Evolutionary conservation across 1,139 yeast species (phyloP).

Genomic region (Nadsonia starkeyi-henricii): DNA sequence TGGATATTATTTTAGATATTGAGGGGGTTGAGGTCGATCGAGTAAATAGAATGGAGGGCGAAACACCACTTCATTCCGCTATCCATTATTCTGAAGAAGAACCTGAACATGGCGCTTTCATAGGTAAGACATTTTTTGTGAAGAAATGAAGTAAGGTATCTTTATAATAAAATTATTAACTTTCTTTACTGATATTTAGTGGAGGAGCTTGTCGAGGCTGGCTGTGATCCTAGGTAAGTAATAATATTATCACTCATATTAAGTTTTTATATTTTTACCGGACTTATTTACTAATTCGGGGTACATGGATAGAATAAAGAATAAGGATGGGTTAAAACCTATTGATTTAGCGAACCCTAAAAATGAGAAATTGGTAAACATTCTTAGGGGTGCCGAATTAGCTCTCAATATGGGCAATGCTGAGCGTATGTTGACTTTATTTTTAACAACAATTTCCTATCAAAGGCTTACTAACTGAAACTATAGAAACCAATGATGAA

Average conservation of each 20-base stretch:
- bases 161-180: too few relatives aligned
- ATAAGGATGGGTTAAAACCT: constrained; percentile 56
- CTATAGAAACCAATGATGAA: neutral
- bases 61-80: constrained; percentile 82
- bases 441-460: too few relatives aligned
- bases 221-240: neutral
- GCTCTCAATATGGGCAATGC: constrained; percentile 7
- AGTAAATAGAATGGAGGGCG: constrained; percentile 51
- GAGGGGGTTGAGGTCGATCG: constrained; percentile 91
- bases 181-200: constrained; percentile 6
- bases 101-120: constrained; percentile 72
- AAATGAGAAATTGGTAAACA: constrained; percentile 12
- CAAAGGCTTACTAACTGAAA: neutral
- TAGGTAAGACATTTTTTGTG: constrained; percentile 22
- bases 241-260: too few relatives aligned
- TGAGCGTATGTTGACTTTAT: neutral
- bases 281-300: neutral
- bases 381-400: constrained; percentile 9
- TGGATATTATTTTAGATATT: constrained; percentile 69
- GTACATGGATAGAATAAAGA: constrained; percentile 21
- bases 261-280: too few relatives aligned
- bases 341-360: constrained; percentile 41
- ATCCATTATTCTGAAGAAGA: constrained; percentile 64
- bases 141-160: neutral
- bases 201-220: constrained; percentile 9